phyloP scores from a whole-genome alignment of 169 alveolate genomes.

The Eimeria praecox region DNA sequence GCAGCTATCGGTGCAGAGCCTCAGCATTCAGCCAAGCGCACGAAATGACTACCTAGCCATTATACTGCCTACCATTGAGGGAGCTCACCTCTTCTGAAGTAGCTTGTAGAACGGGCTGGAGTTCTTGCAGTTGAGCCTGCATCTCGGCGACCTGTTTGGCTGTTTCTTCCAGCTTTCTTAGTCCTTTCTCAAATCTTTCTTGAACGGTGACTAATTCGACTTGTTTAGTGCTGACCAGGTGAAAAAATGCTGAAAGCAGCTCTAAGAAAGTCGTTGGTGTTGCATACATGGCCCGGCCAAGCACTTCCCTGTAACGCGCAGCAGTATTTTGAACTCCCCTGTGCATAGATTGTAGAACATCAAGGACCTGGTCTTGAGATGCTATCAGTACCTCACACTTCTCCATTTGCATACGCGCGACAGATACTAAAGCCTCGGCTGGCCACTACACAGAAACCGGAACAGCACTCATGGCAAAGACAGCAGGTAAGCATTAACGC shows the following conservation, averaged over 20 bases:
- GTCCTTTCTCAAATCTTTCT: slow-evolving; percentile 93
- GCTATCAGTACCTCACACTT: slow-evolving; percentile 76
- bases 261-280: slow-evolving; percentile 97
- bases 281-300: slow-evolving; percentile 93
- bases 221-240: slow-evolving; percentile 85
- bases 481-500: neutral
- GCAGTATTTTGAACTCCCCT: slow-evolving; percentile 94
- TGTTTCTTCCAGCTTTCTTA: slow-evolving; percentile 93
- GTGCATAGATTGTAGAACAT: slow-evolving; percentile 94
- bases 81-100: slow-evolving; percentile 90
- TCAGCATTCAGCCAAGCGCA: neutral
- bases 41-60: neutral
- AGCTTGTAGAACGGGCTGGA: slow-evolving; percentile 95
- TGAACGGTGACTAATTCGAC: slow-evolving; percentile 89
- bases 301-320: slow-evolving; percentile 89
- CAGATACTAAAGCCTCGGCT: slow-evolving; percentile 92
- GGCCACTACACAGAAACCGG: slow-evolving; percentile 89
- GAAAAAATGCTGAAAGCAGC: slow-evolving; percentile 90
- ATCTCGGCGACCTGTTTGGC: slow-evolving; percentile 92
- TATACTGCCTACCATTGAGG: neutral
- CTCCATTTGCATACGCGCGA: slow-evolving; percentile 76
- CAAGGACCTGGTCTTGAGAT: slow-evolving; percentile 88
- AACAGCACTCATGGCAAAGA: neutral
- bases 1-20: neutral
- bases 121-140: slow-evolving; percentile 90